A percentile compares a stretch with the other conserved stretches of the same genome.
phyloP scores from a whole-genome alignment of 1,284 basidiomycete genomes.

The Salmacisia buchloeana region DNA sequence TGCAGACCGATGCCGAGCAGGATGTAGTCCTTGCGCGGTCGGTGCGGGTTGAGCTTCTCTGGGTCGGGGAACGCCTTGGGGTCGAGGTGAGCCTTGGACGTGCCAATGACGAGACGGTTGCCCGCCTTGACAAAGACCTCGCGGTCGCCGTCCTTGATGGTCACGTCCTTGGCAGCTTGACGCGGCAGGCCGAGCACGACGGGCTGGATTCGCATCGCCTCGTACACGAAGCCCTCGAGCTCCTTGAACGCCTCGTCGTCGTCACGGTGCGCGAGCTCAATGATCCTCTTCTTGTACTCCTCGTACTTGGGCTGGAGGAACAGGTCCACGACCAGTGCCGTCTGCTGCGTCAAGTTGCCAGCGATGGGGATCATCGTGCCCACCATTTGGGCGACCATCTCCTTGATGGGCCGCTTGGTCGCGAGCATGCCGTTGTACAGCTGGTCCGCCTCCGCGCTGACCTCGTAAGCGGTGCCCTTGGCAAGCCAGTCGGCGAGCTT shows the following conservation, averaged over 20 bases:
- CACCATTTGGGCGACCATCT: conserved; percentile 12
- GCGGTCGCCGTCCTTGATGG: conserved; percentile 15
- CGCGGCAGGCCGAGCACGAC: conserved; percentile 22
- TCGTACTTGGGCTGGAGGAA: conserved; percentile 15
- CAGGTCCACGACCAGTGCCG: conserved; percentile 19
- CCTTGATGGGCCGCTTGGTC: conserved; percentile 6
- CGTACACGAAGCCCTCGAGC: conserved; percentile 17
- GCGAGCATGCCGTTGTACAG: conserved; percentile 15
- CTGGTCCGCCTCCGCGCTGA: conserved; percentile 12
- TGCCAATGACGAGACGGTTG: conserved; percentile 30
- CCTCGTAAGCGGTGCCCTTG: conserved; percentile 21
- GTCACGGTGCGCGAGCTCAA: conserved; percentile 15
- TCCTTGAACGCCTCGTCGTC: conserved; percentile 18
- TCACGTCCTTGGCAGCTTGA: conserved; percentile 12
- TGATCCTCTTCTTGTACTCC: conserved; percentile 17
- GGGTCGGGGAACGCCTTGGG: conserved; percentile 58
- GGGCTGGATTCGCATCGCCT: conserved; percentile 20
- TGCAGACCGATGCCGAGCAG: conserved; percentile 58
- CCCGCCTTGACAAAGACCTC: conserved; percentile 22
- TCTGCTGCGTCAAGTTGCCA: conserved; percentile 19
- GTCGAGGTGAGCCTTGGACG: conserved; percentile 47
- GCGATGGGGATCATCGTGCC: conserved; percentile 21
- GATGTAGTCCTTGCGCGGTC: conserved; percentile 57
- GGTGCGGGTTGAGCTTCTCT: conserved; percentile 54
- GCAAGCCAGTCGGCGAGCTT: conserved; percentile 17